Percentiles rank a stretch among this genome's conserved stretches.
Evolutionary conservation across 2,329 filamentous ascomycete genomes (phyloP).

Genomic region (Lachnellula subtilissima): DNA sequence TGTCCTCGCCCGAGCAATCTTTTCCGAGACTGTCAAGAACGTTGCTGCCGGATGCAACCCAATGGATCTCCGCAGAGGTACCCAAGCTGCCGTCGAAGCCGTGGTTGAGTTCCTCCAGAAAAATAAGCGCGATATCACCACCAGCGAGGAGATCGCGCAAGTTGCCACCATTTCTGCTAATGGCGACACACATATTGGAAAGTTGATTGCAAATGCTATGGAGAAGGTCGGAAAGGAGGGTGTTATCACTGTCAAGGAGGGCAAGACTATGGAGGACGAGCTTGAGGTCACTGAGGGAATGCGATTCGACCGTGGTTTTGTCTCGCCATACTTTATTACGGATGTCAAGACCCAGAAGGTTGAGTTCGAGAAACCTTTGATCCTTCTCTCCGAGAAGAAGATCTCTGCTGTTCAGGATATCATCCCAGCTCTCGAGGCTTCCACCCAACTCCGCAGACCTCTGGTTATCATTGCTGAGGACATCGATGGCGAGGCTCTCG

Average conservation of each 20-base stretch:
- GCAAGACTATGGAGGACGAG: slow-evolving; percentile 97
- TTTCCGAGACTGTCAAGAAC: slow-evolving; percentile 99
- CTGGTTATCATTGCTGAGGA: slow-evolving; percentile 99
- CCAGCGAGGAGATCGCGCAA: slow-evolving; percentile 93
- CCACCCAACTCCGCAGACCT: slow-evolving; percentile 88
- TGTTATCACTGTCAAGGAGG: slow-evolving; percentile 99
- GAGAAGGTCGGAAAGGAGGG: slow-evolving; percentile 99
- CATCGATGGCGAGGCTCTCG: slow-evolving; percentile 96
- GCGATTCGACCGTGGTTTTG: slow-evolving; percentile 98
- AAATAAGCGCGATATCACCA: slow-evolving; percentile 98
- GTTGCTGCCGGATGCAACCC: slow-evolving; percentile 99
- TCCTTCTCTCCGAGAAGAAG: slow-evolving; percentile 99
- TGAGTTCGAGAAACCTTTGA: slow-evolving; percentile 98
- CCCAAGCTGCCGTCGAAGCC: slow-evolving; percentile 90
- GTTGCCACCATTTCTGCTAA: slow-evolving; percentile 98
- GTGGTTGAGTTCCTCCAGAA: slow-evolving; percentile 91
- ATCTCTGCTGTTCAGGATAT: slow-evolving; percentile 99
- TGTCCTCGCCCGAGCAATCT: slow-evolving; percentile 94
- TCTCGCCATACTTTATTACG: slow-evolving; percentile 99
- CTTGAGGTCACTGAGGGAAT: slow-evolving; percentile 99
- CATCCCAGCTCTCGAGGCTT: slow-evolving; percentile 94
- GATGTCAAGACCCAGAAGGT: slow-evolving; percentile 98
- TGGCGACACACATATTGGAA: slow-evolving; percentile 90
- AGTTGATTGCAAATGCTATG: slow-evolving; percentile 97
- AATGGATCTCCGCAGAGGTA: slow-evolving; percentile 96